Percentiles rank a stretch among this genome's conserved stretches.
phyloP scores from a whole-genome alignment of 2,329 filamentous ascomycete genomes.

The Colletotrichum musicola region DNA sequence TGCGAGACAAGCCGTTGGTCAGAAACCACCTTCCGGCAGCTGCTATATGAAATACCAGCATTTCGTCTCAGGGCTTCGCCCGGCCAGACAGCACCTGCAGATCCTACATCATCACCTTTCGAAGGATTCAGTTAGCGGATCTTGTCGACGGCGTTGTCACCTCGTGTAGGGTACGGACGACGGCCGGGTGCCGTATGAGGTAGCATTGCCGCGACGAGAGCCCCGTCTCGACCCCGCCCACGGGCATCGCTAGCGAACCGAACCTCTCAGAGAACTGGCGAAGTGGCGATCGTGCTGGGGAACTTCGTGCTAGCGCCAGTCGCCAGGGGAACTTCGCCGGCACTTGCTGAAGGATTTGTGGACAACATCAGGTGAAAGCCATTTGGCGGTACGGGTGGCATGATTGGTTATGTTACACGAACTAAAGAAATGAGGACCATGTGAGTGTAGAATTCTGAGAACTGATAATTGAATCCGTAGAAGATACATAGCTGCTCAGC shows the following conservation, averaged over 20 bases:
- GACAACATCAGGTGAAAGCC: too few relatives aligned
- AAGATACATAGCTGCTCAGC: too few relatives aligned
- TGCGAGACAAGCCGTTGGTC: neutral
- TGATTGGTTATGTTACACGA: too few relatives aligned
- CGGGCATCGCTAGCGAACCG: neutral
- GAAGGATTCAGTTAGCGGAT: slow-evolving; percentile 4
- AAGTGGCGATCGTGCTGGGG: neutral
- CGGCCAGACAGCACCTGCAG: too few relatives aligned
- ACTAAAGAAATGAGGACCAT: too few relatives aligned
- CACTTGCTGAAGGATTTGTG: too few relatives aligned
- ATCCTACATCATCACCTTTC: neutral
- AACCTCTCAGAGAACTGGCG: neutral
- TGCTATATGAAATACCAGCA: too few relatives aligned
- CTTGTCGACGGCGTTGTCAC: neutral
- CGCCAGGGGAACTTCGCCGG: too few relatives aligned
- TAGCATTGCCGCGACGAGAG: slow-evolving; percentile 1
- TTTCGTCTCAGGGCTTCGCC: neutral
- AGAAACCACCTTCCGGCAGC: neutral
- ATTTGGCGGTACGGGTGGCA: too few relatives aligned
- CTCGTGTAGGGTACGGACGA: neutral
- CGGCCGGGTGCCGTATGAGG: neutral
- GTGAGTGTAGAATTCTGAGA: too few relatives aligned
- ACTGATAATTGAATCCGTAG: too few relatives aligned
- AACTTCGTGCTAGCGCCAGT: neutral
- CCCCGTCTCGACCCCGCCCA: slow-evolving; percentile 1